Conservation (phyloP, 371 early-diverging fungal species). For the Apophysomyces elegans region DNA sequence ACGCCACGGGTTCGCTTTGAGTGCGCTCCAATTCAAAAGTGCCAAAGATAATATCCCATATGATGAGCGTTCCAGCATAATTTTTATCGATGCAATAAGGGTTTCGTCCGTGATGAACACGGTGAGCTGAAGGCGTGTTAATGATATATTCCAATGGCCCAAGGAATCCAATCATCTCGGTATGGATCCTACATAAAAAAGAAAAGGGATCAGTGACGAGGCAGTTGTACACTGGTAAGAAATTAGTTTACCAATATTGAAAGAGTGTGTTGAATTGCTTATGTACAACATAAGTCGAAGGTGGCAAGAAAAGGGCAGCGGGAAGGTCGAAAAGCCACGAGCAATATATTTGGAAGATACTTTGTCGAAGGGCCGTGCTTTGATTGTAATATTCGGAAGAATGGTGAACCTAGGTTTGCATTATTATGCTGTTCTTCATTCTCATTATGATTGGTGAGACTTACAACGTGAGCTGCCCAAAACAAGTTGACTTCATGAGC, state of each 20-base stretch:
- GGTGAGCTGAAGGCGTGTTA: constrained; percentile 62
- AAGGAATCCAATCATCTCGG: constrained; percentile 27
- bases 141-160: constrained; percentile 61
- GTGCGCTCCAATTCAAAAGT: constrained; percentile 54
- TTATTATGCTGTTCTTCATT: neutral
- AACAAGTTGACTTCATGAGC: constrained; percentile 62
- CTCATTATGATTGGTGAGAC: constrained; percentile 11
- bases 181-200: constrained; percentile 29
- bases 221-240: neutral
- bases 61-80: constrained; percentile 61
- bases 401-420: constrained; percentile 30
- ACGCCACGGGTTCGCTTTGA: constrained; percentile 49
- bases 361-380: constrained; percentile 58
- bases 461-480: constrained; percentile 60
- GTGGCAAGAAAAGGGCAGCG: constrained; percentile 51
- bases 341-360: constrained; percentile 46
- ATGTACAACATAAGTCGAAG: constrained; percentile 53
- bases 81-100: constrained; percentile 68
- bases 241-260: constrained; percentile 46
- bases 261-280: constrained; percentile 53
- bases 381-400: constrained; percentile 59
- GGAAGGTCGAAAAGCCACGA: constrained; percentile 40
- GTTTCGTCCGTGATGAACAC: constrained; percentile 64
- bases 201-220: constrained; percentile 18
- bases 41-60: constrained; percentile 64